These are phyloP conservation scores for Mixia osmundae DNA, from an alignment of 1,284 basidiomycete genomes.

Conservation along the genomic window DNA sequence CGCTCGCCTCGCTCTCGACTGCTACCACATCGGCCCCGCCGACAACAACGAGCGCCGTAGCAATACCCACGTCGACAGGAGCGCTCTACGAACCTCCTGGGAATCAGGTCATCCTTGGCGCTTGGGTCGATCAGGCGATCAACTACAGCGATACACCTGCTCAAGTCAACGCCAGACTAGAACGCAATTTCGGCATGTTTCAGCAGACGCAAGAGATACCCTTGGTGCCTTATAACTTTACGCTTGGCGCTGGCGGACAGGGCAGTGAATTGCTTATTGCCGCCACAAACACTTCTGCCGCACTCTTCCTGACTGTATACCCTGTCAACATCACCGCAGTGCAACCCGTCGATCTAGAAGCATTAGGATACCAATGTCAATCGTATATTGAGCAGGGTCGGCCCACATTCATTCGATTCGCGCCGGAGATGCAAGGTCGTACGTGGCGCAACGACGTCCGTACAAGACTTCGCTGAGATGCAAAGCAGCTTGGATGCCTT, in stretches of 20 bases:
- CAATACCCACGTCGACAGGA: too few relatives aligned
- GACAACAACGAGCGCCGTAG: too few relatives aligned
- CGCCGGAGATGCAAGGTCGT: slow-evolving; percentile 21
- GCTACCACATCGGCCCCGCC: too few relatives aligned
- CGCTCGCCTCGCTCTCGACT: too few relatives aligned
- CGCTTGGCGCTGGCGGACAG: slow-evolving; percentile 17
- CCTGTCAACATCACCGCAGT: slow-evolving; percentile 12
- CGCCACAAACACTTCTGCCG: slow-evolving; percentile 16
- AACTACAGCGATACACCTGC: slow-evolving; percentile 15
- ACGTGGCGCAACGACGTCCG: too few relatives aligned
- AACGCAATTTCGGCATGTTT: slow-evolving; percentile 16
- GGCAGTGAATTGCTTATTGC: slow-evolving; percentile 16
- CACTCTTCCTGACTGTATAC: slow-evolving; percentile 20
- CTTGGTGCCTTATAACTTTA: slow-evolving; percentile 15
- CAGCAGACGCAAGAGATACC: slow-evolving; percentile 20
- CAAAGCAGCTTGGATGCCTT: too few relatives aligned
- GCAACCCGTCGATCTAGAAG: slow-evolving; percentile 14
- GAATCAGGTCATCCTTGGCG: slow-evolving; percentile 13
- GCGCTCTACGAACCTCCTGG: slow-evolving; percentile 14
- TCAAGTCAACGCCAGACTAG: slow-evolving; percentile 15
- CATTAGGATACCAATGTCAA: too few relatives aligned
- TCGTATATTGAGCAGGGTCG: too few relatives aligned
- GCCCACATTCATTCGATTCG: slow-evolving; percentile 19
- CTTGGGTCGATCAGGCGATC: slow-evolving; percentile 14
- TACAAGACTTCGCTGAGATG: too few relatives aligned